A percentile compares a stretch with the other conserved stretches of the same genome.
Evolutionary conservation across 345 rosid genomes (phyloP).

Genomic region (Triadica sebifera): DNA sequence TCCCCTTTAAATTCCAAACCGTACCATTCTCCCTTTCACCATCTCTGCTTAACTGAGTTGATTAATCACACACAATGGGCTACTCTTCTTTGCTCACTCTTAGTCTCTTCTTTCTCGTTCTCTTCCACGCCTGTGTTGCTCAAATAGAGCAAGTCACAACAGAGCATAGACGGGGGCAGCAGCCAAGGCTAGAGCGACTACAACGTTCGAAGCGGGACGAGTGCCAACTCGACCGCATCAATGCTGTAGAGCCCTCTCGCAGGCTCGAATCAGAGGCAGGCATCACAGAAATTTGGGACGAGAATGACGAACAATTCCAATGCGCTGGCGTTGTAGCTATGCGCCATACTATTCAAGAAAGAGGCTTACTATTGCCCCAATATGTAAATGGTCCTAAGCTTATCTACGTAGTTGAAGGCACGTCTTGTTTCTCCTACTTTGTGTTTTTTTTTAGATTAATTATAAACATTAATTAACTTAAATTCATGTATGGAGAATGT

Average conservation of each 20-base stretch:
- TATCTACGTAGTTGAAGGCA: slow-evolving; percentile 43
- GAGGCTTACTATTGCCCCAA: slow-evolving; percentile 43
- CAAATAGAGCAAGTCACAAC: slow-evolving; percentile 10
- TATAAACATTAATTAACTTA: background rate
- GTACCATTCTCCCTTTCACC: background rate
- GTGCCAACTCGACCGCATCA: slow-evolving; percentile 36
- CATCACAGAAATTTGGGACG: slow-evolving; percentile 42
- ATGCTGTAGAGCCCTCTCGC: slow-evolving; percentile 34
- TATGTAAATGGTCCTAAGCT: slow-evolving; percentile 39
- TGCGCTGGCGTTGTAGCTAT: slow-evolving; percentile 44
- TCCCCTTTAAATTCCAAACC: background rate
- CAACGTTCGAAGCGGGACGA: slow-evolving; percentile 19
- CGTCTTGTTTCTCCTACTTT: background rate
- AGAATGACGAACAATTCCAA: slow-evolving; percentile 33
- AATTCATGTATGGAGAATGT: background rate
- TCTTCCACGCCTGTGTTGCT: slow-evolving; percentile 5
- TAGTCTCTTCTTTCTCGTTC: slow-evolving; percentile 7
- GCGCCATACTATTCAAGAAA: slow-evolving; percentile 33
- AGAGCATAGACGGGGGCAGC: background rate
- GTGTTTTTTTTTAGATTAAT: background rate
- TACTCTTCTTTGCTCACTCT: slow-evolving; percentile 2
- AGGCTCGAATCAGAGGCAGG: slow-evolving; percentile 41
- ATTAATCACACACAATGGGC: background rate
- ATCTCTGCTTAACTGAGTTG: background rate
- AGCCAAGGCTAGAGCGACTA: slow-evolving; percentile 3